Evolutionary conservation across 208 protist genomes (phyloP), one percentile per base, ranked within the genome.

Genomic region (Phytomonas serpens): DNA sequence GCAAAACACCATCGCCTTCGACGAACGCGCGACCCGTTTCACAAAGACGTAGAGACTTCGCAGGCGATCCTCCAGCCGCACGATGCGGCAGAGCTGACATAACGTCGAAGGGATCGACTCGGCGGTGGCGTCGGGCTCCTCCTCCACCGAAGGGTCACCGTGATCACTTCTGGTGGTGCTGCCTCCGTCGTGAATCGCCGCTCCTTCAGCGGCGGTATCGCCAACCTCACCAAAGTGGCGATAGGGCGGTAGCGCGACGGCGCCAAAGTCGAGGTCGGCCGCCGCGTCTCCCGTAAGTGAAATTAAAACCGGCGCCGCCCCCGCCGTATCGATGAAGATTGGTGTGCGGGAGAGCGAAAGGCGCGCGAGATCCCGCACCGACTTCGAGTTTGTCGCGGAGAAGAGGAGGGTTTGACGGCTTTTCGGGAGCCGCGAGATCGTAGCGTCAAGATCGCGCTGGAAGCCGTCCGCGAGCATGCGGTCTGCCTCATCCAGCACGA

Each of bases 391-490:
- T 14, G 98, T 99, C 0, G 98, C 98, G 34, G 96, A 98, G 81
- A 99, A 99, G 52, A 99, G 77, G 33, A 98, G 90, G 29, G 97
- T 99, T 81, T 99, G 98, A 19, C 98, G 74, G 62, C 97, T 89
- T 23, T 93, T 88, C 37, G 97, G 87, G 27, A 96, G 77, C 27
- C 63, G 71, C 30, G 83, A 76, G 36, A 99, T 73, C 71, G 99
- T 94, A 23, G 88, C 81, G 63, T 90, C 94, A n/a, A 99, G 96
- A 82, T 99, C 97, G 61, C 93, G 94, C 79, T 99, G 97, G 75
- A 99, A 99, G 69, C 98, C 99, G 82, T 99, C 99, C 72, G 99
- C 98, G 9, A 99, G 89, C 97, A 99, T 99, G 65, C 98, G 88
- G 80, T 99, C 98, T 1, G 98, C 98, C 81, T 99, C 98, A 78